phyloP scores from a whole-genome alignment of 2,329 filamentous ascomycete species.

The Alternaria triticina region DNA sequence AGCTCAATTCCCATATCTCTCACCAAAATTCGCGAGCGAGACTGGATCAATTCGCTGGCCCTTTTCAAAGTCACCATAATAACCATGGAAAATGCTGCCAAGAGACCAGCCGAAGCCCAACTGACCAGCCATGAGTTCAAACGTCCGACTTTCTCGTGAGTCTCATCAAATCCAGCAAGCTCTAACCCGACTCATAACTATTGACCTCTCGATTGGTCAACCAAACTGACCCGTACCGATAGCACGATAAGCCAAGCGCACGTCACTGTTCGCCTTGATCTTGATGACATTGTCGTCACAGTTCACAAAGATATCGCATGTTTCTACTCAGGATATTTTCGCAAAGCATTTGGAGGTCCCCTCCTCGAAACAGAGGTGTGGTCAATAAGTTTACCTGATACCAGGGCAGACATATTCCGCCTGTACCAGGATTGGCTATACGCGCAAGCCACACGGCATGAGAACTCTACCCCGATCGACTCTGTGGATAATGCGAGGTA shows the following conservation, averaged over 20 bases:
- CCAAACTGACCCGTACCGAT: neutral
- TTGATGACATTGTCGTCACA: neutral
- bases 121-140: neutral
- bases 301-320: conserved; percentile 1
- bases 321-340: conserved; percentile 1
- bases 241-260: neutral
- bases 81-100: neutral
- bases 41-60: neutral
- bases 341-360: neutral
- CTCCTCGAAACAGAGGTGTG: neutral
- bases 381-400: neutral
- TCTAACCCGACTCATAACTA: neutral
- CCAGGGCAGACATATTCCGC: neutral
- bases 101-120: neutral
- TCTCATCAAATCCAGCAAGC: neutral
- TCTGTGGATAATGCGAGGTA: neutral
- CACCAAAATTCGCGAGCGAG: neutral
- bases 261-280: neutral
- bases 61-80: neutral
- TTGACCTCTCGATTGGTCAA: neutral
- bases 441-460: neutral
- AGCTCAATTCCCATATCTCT: neutral
- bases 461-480: neutral
- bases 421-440: neutral
- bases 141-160: neutral